Conservation (phyloP, 2,329 filamentous ascomycete genomes). For the Exophiala spinifera region DNA sequence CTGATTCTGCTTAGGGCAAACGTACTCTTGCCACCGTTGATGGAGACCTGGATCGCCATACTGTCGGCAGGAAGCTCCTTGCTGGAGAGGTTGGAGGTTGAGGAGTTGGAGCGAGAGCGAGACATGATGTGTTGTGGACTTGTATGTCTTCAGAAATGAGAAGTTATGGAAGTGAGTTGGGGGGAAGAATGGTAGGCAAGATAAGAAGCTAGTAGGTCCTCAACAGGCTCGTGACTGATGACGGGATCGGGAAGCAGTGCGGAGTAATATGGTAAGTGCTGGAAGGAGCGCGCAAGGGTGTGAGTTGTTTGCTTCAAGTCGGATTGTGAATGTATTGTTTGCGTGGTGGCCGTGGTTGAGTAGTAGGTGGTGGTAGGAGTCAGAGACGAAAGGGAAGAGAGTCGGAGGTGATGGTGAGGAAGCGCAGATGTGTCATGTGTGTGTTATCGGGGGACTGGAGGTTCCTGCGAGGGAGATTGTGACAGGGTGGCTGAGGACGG, state of each 20-base stretch:
- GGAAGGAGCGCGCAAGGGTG: conserved; percentile 26
- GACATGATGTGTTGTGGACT: conserved; percentile 8
- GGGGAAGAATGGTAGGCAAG: conserved; percentile 9
- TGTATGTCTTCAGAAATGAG: background rate
- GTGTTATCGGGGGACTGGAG: background rate
- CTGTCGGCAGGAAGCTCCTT: conserved; percentile 49
- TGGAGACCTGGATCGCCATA: conserved; percentile 62
- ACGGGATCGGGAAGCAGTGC: conserved; percentile 26
- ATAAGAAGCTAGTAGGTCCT: conserved; percentile 9
- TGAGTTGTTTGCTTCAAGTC: conserved; percentile 2
- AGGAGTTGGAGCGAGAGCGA: conserved; percentile 25
- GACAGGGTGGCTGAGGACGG: conserved; percentile 1
- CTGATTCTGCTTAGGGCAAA: conserved; percentile 15
- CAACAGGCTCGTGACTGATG: conserved; percentile 21
- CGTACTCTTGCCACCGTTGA: conserved; percentile 57
- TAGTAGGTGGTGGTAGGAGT: background rate
- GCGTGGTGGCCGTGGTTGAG: background rate
- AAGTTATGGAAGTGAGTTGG: conserved; percentile 1
- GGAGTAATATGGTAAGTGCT: conserved; percentile 31
- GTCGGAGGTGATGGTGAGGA: background rate
- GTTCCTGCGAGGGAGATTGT: background rate
- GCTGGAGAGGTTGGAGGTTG: conserved; percentile 27
- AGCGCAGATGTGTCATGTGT: conserved; percentile 7
- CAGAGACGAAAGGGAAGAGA: background rate
- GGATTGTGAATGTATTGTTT: conserved; percentile 4